Base-by-base conservation (phyloP, 1,284 basidiomycete species). In the Ustilago xerochloae region DNA sequence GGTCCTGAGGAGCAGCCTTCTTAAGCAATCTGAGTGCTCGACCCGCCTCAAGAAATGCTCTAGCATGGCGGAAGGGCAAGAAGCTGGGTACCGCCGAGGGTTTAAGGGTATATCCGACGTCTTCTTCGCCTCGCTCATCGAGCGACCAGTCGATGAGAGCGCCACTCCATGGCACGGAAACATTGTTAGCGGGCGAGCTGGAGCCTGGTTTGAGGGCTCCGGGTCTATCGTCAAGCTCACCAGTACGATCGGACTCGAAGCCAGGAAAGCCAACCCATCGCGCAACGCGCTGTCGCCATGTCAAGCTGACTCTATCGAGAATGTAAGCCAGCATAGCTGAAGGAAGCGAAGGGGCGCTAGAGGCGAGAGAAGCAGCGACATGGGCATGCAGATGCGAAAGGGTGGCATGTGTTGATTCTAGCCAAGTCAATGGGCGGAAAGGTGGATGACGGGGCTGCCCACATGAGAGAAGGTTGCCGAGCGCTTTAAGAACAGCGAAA, bases 191-290 rank as follows among this genome's bases (percentile, higher is more conserved):
- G 9, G 28, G 36, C 6, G 46, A 49, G 18, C 28, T 55, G 8
- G 50, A 47, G n/a, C 30, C 45, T 6, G 48, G 20, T 29, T 50
- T 65, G 28, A 57, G 33, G 0, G 52, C 54, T 6, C 45, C n/a
- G 13, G 33, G 43, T 18, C 48, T 48, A 22, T 62, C 49, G 18
- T 70, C 72, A 26, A 70, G 62, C 29, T 75, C 69, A 20, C 70
- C 75, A 1, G 65, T 75, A 10, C 62, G 29, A 15, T 59, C 63
- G 6, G 67, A 64, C 29, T 60, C 49, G 36, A 66, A 66, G 10
- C 76, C 68, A 16, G 78, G 78, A 36, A 59, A 79, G n/a, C 76
- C 75, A 4, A 79, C 65, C 78, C 78, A 79, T 9, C 39, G 54
- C 5, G 66, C 69, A 5, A 79, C 47, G 12, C 63, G 63, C 10